These are phyloP conservation scores for Boehmeria nivea DNA, from an alignment of 306 rosid species.

Conservation along the genomic window DNA sequence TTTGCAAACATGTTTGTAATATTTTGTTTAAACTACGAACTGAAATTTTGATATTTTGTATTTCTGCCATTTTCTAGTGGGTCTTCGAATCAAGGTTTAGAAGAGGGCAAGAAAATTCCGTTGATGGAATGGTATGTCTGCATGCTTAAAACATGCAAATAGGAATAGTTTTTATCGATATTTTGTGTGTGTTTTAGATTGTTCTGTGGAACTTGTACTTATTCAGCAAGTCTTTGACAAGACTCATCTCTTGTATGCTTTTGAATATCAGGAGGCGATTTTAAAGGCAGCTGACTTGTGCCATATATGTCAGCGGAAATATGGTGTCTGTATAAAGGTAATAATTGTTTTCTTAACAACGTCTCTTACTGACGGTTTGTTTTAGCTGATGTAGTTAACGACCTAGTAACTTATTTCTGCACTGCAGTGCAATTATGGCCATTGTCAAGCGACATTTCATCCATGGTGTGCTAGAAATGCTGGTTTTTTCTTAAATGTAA, in stretches of 20 bases:
- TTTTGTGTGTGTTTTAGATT: neutral
- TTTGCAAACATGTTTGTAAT: slow-evolving; percentile 2
- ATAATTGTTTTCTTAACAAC: slow-evolving; percentile 14
- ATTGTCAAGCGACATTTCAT: slow-evolving; percentile 81
- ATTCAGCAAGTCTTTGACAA: slow-evolving; percentile 4
- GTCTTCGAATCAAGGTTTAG: slow-evolving; percentile 74
- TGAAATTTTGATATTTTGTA: slow-evolving; percentile 9
- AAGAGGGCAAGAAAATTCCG: slow-evolving; percentile 72
- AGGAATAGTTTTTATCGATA: neutral
- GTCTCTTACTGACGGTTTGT: slow-evolving; percentile 3
- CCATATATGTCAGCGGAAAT: slow-evolving; percentile 61
- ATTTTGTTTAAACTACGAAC: neutral
- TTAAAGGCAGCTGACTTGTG: slow-evolving; percentile 59
- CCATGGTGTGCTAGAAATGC: slow-evolving; percentile 89
- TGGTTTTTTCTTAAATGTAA: slow-evolving; percentile 67
- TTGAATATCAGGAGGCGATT: slow-evolving; percentile 54
- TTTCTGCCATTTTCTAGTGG: slow-evolving; percentile 51
- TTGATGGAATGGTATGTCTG: slow-evolving; percentile 84
- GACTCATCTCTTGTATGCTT: slow-evolving; percentile 7
- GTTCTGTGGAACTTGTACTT: slow-evolving; percentile 7
- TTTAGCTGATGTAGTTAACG: slow-evolving; percentile 8
- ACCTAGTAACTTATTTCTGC: slow-evolving; percentile 15
- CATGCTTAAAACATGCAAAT: slow-evolving; percentile 7
- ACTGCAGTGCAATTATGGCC: slow-evolving; percentile 91
- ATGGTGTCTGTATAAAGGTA: slow-evolving; percentile 89